These are phyloP conservation scores for Myxozyma udenii DNA, from an alignment of 805 yeast species.

Conservation along the genomic window DNA sequence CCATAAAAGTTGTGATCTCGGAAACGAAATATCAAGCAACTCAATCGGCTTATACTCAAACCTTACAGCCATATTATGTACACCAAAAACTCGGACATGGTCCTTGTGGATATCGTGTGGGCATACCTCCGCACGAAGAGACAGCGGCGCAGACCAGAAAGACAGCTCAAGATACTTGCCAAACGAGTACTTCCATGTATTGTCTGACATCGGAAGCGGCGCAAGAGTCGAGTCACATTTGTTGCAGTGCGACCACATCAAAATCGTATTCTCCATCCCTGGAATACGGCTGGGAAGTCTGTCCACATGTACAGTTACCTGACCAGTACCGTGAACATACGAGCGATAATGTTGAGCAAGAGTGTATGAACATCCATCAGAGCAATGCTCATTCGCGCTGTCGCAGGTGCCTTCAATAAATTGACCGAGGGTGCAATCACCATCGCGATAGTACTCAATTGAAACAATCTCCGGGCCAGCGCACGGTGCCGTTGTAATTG, in stretches of 20 bases:
- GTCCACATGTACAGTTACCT: conserved; percentile 74
- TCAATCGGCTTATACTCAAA: conserved; percentile 76
- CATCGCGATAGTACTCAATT: conserved; percentile 85
- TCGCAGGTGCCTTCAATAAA: conserved; percentile 75
- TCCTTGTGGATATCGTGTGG: conserved; percentile 76
- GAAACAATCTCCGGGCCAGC: conserved; percentile 82
- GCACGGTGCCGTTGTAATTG: conserved; percentile 85
- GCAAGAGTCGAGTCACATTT: conserved; percentile 74
- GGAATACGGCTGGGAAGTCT: conserved; percentile 54
- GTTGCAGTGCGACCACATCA: conserved; percentile 91
- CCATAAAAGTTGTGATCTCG: conserved; percentile 68
- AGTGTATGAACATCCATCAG: conserved; percentile 75
- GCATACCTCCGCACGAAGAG: conserved; percentile 65
- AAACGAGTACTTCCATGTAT: conserved; percentile 85
- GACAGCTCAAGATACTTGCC: conserved; percentile 88
- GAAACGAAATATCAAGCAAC: conserved; percentile 73
- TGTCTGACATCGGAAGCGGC: conserved; percentile 74
- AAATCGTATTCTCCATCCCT: conserved; percentile 61
- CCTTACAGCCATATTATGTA: conserved; percentile 70
- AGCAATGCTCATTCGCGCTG: conserved; percentile 64
- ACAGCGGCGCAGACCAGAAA: conserved; percentile 65
- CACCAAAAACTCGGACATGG: conserved; percentile 80
- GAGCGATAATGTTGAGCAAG: conserved; percentile 74
- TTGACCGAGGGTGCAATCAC: conserved; percentile 85
- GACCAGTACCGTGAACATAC: conserved; percentile 84